Conservation (phyloP, 148 eudicot genomes). For the Rhododendron vialii region DNA sequence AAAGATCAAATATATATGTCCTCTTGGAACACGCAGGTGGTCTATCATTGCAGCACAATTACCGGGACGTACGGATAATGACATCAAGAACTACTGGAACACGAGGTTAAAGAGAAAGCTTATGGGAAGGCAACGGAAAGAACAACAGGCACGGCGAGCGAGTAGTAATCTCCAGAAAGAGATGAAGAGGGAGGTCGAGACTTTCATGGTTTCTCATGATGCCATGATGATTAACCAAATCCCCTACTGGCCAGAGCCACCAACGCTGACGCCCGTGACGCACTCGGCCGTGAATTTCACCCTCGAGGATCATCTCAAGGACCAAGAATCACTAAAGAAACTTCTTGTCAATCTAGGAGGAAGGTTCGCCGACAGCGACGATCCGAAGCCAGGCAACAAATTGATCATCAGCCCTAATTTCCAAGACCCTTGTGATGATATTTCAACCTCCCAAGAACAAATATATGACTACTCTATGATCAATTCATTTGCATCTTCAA, state of each 20-base stretch:
- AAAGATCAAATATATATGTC: background rate
- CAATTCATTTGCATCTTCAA: background rate
- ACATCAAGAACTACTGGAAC: slow-evolving; percentile 73
- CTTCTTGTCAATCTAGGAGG: slow-evolving; percentile 2
- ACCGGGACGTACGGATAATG: slow-evolving; percentile 68
- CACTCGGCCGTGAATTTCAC: slow-evolving; percentile 4
- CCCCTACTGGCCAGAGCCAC: slow-evolving; percentile 34
- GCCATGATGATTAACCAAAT: slow-evolving; percentile 16
- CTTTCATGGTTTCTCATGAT: slow-evolving; percentile 21
- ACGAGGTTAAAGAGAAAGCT: slow-evolving; percentile 65
- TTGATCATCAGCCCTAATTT: background rate
- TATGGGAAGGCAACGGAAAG: slow-evolving; percentile 46
- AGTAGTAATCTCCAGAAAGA: slow-evolving; percentile 29
- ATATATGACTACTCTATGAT: slow-evolving; percentile 12
- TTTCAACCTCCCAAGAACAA: slow-evolving; percentile 21
- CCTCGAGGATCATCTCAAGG: slow-evolving; percentile 3
- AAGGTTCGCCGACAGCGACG: slow-evolving; percentile 5
- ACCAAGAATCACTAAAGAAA: slow-evolving; percentile 24
- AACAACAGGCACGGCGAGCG: slow-evolving; percentile 30
- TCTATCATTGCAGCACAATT: slow-evolving; percentile 68
- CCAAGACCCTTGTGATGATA: background rate
- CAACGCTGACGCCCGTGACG: slow-evolving; percentile 6
- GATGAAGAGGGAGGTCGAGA: slow-evolving; percentile 26
- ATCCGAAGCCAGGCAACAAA: background rate
- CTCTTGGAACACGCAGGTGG: slow-evolving; percentile 41